Conservation (phyloP, 78 protist genomes). For the Chrysochromulina tobinii region DNA sequence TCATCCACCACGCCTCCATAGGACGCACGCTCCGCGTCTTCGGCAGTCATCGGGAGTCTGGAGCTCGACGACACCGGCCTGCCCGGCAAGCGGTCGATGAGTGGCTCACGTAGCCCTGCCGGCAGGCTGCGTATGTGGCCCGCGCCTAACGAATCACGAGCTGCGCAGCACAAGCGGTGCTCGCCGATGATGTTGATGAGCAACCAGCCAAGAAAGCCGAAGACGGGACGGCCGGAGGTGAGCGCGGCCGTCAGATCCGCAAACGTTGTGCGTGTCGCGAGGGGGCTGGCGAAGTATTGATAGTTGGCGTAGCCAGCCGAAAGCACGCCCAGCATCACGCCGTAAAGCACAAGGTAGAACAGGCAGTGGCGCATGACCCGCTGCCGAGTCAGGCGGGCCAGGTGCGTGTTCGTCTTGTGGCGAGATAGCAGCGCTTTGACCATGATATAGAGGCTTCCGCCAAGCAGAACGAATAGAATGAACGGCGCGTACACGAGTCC, state of each 20-base stretch:
- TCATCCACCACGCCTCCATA: no score
- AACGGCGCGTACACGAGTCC: conserved; percentile 8
- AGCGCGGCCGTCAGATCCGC: neutral
- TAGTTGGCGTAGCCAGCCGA: neutral
- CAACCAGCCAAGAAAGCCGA: neutral
- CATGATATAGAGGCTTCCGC: neutral
- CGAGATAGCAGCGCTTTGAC: neutral
- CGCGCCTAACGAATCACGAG: no score
- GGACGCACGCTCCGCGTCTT: no score
- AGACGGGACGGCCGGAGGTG: conserved; percentile 23
- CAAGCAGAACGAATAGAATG: neutral
- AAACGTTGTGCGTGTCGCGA: neutral
- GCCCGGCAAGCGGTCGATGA: no score
- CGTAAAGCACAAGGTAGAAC: neutral
- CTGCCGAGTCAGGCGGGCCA: neutral
- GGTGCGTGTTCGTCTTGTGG: neutral
- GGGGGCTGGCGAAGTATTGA: neutral
- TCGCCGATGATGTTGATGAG: neutral
- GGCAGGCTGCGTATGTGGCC: no score
- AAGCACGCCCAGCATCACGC: neutral
- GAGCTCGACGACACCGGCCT: no score
- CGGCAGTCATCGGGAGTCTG: no score
- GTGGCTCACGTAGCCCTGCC: no score
- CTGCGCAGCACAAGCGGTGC: no score
- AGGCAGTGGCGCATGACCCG: neutral